Evolutionary conservation across 306 rosid genomes (phyloP), one percentile per base, ranked within the genome.

Genomic region (Betula pendula): DNA sequence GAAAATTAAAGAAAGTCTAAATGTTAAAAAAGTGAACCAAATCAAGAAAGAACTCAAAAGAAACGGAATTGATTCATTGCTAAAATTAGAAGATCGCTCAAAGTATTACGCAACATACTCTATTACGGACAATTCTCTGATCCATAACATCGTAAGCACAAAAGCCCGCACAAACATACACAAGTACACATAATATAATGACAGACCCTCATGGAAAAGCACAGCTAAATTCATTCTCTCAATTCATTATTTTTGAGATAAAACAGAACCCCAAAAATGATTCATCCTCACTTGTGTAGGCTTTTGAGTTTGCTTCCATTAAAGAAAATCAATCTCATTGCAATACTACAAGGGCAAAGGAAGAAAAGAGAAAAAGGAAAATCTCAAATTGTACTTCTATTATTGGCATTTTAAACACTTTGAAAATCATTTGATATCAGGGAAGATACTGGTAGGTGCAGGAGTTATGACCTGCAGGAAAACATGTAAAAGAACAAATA

Each of bases 361-460:
- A 8, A 19, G 49, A 35, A 33, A 38, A 25, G 38, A 35, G 70
- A 17, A 8, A 12, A 38, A 38, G 7, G 8, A 6, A 35, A 35
- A 35, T 31, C 44, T 33, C 67, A 25, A 59, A 59, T 59, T 70
- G 52, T 20, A 67, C 42, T 38, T 38, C 42, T 38, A 38, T 38
- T 38, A 38, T 38, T 38, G 35, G 56, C 43, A 67, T 70, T 60
- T 65, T 0, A 16, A 72, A 76, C 62, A 83, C 56, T n/a, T n/a
- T 51, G 51, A 31, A 15, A 76, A 40, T n/a, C 33, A 48, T 27
- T 56, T 79, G 45, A 19, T 22, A 71, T 85, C 80, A 88, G 45
- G 91, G 88, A 62, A 70, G 71, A 81, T 81, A 85, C 17, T 88
- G 89, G 59, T 81, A 91, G 67, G 52, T 88, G 73, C 96, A 90